A percentile compares a stretch with the other conserved stretches of the same genome.
phyloP scores from a whole-genome alignment of 371 early-diverging fungal genomes.

The Circinella minor region DNA sequence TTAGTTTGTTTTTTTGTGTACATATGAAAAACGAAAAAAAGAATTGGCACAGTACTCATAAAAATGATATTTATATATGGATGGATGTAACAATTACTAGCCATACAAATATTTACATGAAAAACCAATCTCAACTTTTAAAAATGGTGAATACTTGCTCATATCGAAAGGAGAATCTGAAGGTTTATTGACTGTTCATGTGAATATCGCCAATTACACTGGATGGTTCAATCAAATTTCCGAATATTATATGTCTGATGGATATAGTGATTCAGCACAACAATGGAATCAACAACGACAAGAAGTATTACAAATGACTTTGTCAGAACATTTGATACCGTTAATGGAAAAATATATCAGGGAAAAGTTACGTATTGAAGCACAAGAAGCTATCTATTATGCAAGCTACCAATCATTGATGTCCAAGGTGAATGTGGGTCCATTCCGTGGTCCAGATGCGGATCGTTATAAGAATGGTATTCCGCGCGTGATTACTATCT shows the following conservation, averaged over 20 bases:
- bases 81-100: slow-evolving; percentile 17
- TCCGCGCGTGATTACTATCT: slow-evolving; percentile 85
- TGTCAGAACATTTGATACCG: slow-evolving; percentile 73
- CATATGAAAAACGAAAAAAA: neutral
- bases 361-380: slow-evolving; percentile 74
- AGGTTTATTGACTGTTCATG: slow-evolving; percentile 70
- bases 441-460: slow-evolving; percentile 60
- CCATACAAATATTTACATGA: slow-evolving; percentile 86
- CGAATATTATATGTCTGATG: slow-evolving; percentile 68
- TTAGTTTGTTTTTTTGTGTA: no score
- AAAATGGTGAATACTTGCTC: slow-evolving; percentile 76
- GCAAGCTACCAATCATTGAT: slow-evolving; percentile 69
- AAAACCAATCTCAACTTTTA: slow-evolving; percentile 78
- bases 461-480: slow-evolving; percentile 49
- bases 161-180: slow-evolving; percentile 79
- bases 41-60: neutral
- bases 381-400: slow-evolving; percentile 74
- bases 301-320: slow-evolving; percentile 64
- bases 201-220: slow-evolving; percentile 68
- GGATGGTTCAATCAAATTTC: slow-evolving; percentile 59
- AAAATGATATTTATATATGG: no score
- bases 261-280: slow-evolving; percentile 63
- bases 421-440: slow-evolving; percentile 77
- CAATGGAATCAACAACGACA: slow-evolving; percentile 86
- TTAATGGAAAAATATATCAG: slow-evolving; percentile 75